A percentile compares a stretch with the other conserved stretches of the same genome.
phyloP scores from a whole-genome alignment of 208 protist species.

The Phytomonas serpens region DNA sequence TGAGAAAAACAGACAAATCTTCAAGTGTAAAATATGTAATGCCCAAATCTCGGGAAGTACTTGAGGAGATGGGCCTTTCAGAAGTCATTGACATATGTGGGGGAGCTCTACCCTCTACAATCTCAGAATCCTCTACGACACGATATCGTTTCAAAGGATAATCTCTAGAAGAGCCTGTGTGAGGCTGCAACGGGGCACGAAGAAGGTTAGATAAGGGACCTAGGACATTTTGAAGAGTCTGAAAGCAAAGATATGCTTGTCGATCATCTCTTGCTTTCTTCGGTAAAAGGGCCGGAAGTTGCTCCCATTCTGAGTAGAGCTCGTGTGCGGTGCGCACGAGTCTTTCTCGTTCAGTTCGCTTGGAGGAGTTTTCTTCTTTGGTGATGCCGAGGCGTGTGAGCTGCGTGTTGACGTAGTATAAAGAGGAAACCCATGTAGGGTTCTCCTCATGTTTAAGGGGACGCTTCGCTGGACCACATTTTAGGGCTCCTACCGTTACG shows the following conservation, averaged over 20 bases:
- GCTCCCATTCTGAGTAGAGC: neutral
- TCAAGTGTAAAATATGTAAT: slow-evolving; percentile 19
- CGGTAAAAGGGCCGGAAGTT: neutral
- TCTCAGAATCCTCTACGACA: slow-evolving; percentile 2
- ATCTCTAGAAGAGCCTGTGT: neutral
- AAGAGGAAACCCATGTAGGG: neutral
- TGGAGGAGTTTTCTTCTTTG: neutral
- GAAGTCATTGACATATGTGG: neutral
- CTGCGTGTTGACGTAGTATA: neutral
- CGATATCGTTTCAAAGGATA: neutral
- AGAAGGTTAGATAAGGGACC: slow-evolving; percentile 20
- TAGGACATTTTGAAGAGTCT: slow-evolving; percentile 15
- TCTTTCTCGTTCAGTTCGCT: neutral
- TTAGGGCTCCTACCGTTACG: neutral
- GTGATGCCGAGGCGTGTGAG: neutral
- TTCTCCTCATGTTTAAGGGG: neutral
- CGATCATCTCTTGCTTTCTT: neutral
- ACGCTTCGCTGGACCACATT: neutral
- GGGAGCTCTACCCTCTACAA: neutral
- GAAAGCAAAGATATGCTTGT: neutral
- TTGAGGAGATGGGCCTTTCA: neutral
- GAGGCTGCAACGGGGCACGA: slow-evolving; percentile 10
- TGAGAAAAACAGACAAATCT: slow-evolving; percentile 38
- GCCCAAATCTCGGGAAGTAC: neutral
- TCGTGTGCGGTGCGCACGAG: neutral